Conservation (phyloP, 306 rosid genomes). For the Sophora flavescens region DNA sequence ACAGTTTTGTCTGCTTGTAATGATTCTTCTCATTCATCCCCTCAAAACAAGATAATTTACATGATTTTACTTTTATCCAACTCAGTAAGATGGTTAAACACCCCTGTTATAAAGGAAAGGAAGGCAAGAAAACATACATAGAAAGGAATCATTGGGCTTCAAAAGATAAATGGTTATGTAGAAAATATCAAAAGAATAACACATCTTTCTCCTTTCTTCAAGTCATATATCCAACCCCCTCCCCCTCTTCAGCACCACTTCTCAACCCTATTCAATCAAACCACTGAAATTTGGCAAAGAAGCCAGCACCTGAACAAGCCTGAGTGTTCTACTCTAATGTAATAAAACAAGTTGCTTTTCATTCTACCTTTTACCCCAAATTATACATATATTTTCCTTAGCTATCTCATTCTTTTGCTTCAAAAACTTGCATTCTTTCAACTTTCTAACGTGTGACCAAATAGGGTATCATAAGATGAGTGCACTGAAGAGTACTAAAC, state of each 20-base stretch:
- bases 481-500: neutral
- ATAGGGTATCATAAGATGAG: neutral
- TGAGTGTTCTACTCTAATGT: neutral
- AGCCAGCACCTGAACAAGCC: neutral
- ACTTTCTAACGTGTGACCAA: neutral
- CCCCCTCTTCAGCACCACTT: neutral
- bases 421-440: neutral
- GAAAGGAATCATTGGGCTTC: neutral
- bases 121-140: neutral
- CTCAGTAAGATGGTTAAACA: constrained; percentile 12
- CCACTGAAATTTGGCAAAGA: neutral
- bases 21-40: constrained; percentile 24
- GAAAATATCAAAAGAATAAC: neutral
- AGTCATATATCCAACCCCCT: too few species aligned
- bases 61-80: constrained; percentile 15
- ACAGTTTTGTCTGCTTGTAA: constrained; percentile 24
- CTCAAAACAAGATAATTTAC: constrained; percentile 2
- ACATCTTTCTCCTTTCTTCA: too few species aligned
- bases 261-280: neutral
- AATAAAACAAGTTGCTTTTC: neutral
- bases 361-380: neutral
- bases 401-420: neutral
- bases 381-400: neutral
- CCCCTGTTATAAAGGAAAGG: neutral
- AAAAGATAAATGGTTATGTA: neutral